Evolutionary conservation across 352 stramenopile species (phyloP), one percentile per base, ranked within the genome.

Genomic region (Blastocystis sp.): DNA sequence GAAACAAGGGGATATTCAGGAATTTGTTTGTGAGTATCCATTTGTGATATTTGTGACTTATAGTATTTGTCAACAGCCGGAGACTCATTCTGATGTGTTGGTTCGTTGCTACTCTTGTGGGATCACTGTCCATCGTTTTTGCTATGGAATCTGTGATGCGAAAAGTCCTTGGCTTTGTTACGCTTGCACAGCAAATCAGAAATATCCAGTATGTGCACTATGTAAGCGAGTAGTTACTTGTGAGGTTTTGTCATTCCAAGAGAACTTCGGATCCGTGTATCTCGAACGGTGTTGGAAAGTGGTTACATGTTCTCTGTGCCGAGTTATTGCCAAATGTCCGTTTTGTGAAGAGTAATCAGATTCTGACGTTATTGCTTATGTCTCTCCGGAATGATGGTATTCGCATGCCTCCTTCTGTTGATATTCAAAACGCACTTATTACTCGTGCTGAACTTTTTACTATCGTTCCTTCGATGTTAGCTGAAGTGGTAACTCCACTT

Each of bases 231-330:
- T 83, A 35, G 54, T 1, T 37, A 19, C 19, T 83, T 32, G 5
- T 21, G 29, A 27, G 71, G 1, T 32, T 29, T 83, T 12, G 39
- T 46, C 39, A 52, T 35, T 19, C 5, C 4, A 51, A 83, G 71
- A 37, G 29, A 27, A 83, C 71, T 16, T 37, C 27, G n/a, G 71
- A 83, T 42, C 71, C 51, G 2, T 52, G 49, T 29, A 27, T 83
- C 0, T 39, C 32, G 0, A 65, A 42, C 14, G 24, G 43, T 4
- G 46, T 32, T 29, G 29, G 35, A 3, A 35, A 67, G 14, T 83
- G 71, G 71, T 83, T 51, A 37, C 71, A 83, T 63, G 71, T 83
- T 27, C 43, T 83, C 21, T 83, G 71, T 43, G 71, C 46, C 4
- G 71, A 83, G 54, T 27, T 83, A 35, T 54, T 83, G 2, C 37